Conservation (phyloP, 257 asterid species). For the Pogostemon cablin region DNA sequence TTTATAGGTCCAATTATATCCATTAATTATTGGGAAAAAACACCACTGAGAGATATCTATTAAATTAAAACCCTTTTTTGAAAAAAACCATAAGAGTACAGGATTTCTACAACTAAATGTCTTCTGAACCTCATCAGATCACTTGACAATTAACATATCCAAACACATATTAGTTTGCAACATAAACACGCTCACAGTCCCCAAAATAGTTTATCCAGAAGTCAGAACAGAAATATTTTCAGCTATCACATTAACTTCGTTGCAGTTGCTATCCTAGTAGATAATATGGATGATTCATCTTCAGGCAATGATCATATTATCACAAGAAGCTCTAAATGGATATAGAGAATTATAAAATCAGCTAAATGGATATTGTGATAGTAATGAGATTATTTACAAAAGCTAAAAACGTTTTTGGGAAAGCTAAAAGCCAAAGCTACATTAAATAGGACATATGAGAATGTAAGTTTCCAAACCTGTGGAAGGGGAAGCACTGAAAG, state of each 20-base stretch:
- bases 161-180: not conserved
- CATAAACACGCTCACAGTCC: not conserved
- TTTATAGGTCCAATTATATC: not conserved
- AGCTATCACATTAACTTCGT: not conserved
- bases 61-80: not conserved
- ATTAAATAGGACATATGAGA: slow-evolving; percentile 4
- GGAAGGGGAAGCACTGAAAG: slow-evolving; percentile 95
- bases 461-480: slow-evolving; percentile 61
- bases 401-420: not conserved
- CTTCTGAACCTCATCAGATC: not conserved
- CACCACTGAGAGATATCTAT: not conserved
- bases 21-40: not conserved
- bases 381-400: not conserved
- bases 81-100: not conserved
- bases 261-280: not conserved
- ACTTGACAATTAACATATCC: not conserved
- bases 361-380: not conserved
- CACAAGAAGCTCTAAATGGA: slow-evolving; percentile 1
- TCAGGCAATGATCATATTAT: not conserved
- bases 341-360: not conserved
- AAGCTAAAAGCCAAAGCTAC: slow-evolving; percentile 15
- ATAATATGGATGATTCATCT: not conserved
- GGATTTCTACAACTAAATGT: not conserved
- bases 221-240: not conserved
- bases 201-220: not conserved